Evolutionary conservation across 2,329 filamentous ascomycete species (phyloP).

Genomic region (Talaromyces sp.): DNA sequence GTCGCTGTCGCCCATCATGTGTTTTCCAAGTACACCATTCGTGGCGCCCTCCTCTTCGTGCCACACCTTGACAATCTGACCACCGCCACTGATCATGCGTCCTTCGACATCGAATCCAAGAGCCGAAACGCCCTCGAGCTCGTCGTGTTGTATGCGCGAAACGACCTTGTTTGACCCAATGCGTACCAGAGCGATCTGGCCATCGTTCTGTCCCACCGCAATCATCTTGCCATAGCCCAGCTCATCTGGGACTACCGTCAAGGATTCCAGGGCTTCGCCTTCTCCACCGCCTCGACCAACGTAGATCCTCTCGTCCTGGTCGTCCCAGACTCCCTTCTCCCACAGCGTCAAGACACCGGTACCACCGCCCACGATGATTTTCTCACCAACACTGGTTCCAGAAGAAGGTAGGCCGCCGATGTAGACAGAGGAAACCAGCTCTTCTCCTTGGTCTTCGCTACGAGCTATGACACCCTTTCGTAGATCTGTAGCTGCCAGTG

Average conservation of each 20-base stretch:
- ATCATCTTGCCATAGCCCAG: conserved; percentile 61
- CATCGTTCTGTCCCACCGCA: conserved; percentile 76
- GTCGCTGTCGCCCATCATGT: conserved; percentile 25
- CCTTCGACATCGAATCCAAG: conserved; percentile 80
- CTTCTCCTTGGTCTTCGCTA: conserved; percentile 92
- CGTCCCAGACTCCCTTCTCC: conserved; percentile 93
- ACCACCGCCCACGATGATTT: conserved; percentile 70
- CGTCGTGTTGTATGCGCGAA: conserved; percentile 67
- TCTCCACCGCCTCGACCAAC: conserved; percentile 59
- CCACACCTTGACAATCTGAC: conserved; percentile 85
- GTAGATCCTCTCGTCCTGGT: conserved; percentile 83
- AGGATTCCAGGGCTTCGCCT: conserved; percentile 75
- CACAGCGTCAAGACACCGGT: conserved; percentile 84
- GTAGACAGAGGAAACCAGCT: conserved; percentile 75
- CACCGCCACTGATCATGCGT: conserved; percentile 84
- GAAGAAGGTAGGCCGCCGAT: conserved; percentile 68
- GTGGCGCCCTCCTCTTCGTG: conserved; percentile 48
- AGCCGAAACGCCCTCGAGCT: conserved; percentile 76
- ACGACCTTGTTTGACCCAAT: conserved; percentile 69
- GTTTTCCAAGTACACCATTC: conserved; percentile 35
- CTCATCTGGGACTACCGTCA: conserved; percentile 65
- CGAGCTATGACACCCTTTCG: conserved; percentile 78
- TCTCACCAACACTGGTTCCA: conserved; percentile 64
- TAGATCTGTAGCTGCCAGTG: conserved; percentile 82
- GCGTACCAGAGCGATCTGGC: conserved; percentile 69